A percentile compares a stretch with the other conserved stretches of the same genome.
Evolutionary conservation across 495 filamentous ascomycete species (phyloP).

Genomic region (Mytilinidion resinicola): DNA sequence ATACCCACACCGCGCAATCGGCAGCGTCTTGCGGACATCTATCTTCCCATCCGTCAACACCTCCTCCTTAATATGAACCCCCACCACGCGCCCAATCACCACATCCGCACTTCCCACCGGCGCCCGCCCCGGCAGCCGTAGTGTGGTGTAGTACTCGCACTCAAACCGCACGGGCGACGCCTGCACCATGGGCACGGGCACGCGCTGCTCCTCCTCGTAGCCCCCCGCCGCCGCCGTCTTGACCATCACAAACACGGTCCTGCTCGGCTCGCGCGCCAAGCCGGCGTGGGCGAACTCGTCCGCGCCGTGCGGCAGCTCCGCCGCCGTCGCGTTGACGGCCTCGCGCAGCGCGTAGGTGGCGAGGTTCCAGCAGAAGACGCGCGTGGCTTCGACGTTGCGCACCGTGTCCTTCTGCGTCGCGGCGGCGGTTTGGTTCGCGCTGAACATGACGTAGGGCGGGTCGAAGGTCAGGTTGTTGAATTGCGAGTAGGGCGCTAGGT

Average conservation of each 20-base stretch:
- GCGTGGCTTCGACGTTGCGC: slow-evolving; percentile 47
- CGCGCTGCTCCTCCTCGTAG: no score
- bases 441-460: slow-evolving; percentile 54
- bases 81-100: slow-evolving; percentile 52
- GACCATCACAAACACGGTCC: slow-evolving; percentile 15
- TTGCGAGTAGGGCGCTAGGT: slow-evolving; percentile 53
- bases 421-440: slow-evolving; percentile 44
- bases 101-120: slow-evolving; percentile 50
- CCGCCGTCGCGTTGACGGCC: slow-evolving; percentile 46
- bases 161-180: slow-evolving; percentile 52
- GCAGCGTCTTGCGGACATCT: slow-evolving; percentile 49
- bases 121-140: slow-evolving; percentile 48
- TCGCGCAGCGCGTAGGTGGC: slow-evolving; percentile 50
- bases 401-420: slow-evolving; percentile 48
- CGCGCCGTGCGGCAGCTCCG: slow-evolving; percentile 38
- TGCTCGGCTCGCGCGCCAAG: slow-evolving; percentile 43
- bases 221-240: slow-evolving; percentile 24
- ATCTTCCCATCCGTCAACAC: slow-evolving; percentile 46
- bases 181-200: slow-evolving; percentile 43
- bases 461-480: slow-evolving; percentile 58
- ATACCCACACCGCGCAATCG: slow-evolving; percentile 56
- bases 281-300: slow-evolving; percentile 49
- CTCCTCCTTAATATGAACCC: slow-evolving; percentile 48
- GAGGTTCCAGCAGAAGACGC: slow-evolving; percentile 53
- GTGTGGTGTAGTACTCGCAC: slow-evolving; percentile 47